Percentiles rank a stretch among this genome's conserved stretches.
These are phyloP conservation scores for Noccaea bulbosa DNA, from an alignment of 345 rosid genomes.

Conservation along the genomic window DNA sequence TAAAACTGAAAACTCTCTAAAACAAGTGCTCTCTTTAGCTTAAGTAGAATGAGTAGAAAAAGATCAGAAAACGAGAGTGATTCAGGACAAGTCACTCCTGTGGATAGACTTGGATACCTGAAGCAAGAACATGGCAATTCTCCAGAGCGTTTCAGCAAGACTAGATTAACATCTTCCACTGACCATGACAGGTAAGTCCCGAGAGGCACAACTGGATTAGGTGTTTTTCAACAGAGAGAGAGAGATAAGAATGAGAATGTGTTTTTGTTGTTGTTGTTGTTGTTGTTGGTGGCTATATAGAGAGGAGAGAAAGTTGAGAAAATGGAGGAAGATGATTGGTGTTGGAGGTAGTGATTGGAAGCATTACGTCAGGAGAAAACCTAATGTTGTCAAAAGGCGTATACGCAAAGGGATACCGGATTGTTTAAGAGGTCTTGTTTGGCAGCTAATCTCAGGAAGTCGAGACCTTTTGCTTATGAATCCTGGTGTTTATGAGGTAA, in stretches of 20 bases:
- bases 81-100: slow-evolving; percentile 59
- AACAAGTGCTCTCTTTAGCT: slow-evolving; percentile 33
- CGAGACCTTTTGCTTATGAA: slow-evolving; percentile 94
- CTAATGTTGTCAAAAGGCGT: slow-evolving; percentile 83
- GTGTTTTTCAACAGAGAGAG: too few relatives aligned
- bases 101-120: slow-evolving; percentile 77
- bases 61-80: slow-evolving; percentile 62
- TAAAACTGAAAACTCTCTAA: slow-evolving; percentile 24
- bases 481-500: slow-evolving; percentile 94
- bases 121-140: slow-evolving; percentile 66
- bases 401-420: slow-evolving; percentile 94
- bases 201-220: background rate
- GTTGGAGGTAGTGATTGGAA: slow-evolving; percentile 99
- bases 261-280: slow-evolving; percentile 18
- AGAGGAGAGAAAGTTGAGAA: slow-evolving; percentile 82
- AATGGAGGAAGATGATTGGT: slow-evolving; percentile 99
- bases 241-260: background rate
- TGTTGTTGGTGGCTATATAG: slow-evolving; percentile 50
- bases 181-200: slow-evolving; percentile 60
- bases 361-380: slow-evolving; percentile 84
- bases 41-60: slow-evolving; percentile 68
- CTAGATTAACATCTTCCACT: slow-evolving; percentile 48
- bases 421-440: slow-evolving; percentile 96
- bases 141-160: slow-evolving; percentile 47
- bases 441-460: slow-evolving; percentile 97